Conservation (phyloP, 148 eudicot species). For the Agrostemma githago region DNA sequence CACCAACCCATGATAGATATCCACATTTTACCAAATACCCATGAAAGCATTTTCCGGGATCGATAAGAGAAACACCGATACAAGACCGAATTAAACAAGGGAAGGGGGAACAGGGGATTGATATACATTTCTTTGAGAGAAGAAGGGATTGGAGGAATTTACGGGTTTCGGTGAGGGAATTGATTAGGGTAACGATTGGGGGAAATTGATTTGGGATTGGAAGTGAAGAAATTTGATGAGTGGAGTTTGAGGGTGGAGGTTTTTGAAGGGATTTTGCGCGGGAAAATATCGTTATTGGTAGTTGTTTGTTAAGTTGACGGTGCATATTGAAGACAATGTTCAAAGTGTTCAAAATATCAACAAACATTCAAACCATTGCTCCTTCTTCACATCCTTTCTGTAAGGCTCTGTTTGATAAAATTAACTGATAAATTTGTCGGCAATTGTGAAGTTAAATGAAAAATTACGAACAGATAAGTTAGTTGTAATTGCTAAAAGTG, state of each 20-base stretch:
- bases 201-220: not conserved
- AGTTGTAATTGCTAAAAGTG: no score
- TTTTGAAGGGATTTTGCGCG: not conserved
- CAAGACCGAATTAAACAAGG: conserved; percentile 31
- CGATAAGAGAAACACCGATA: conserved; percentile 18
- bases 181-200: conserved; percentile 15
- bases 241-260: no score
- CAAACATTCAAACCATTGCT: no score
- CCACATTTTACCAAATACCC: conserved; percentile 35
- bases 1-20: conserved; percentile 17
- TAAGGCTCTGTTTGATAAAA: no score
- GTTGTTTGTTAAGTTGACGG: not conserved
- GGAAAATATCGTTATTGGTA: not conserved
- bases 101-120: not conserved
- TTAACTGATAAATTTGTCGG: no score
- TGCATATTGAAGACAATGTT: no score
- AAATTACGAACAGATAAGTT: no score
- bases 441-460: no score
- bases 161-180: conserved; percentile 18
- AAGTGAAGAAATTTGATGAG: not conserved
- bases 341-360: no score
- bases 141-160: conserved; percentile 32
- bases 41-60: conserved; percentile 26
- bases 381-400: no score
- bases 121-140: conserved; percentile 25